These are phyloP conservation scores for Stereum hirsutum DNA, from an alignment of 1,284 basidiomycete genomes.

Conservation along the genomic window DNA sequence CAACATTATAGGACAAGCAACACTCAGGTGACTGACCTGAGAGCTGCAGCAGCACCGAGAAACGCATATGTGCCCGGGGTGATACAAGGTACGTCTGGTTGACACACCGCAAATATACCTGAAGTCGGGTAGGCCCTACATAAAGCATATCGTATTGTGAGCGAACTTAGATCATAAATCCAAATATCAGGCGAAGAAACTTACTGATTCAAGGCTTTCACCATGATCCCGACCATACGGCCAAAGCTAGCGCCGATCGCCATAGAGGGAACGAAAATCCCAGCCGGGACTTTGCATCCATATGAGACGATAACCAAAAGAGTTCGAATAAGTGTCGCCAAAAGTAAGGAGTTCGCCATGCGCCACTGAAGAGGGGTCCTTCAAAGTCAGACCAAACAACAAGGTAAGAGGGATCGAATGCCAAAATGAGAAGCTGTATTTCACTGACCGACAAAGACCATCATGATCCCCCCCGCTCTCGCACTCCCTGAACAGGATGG, in stretches of 20 bases:
- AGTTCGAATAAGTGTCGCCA: conserved; percentile 86
- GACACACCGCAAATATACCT: conserved; percentile 85
- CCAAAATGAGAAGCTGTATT: conserved; percentile 18
- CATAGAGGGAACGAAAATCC: conserved; percentile 98
- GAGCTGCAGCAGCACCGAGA: conserved; percentile 88
- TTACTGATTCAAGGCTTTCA: conserved; percentile 86
- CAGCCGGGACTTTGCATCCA: conserved; percentile 94
- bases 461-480: conserved; percentile 90
- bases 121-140: conserved; percentile 71
- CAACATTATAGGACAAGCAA: not conserved
- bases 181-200: conserved; percentile 13
- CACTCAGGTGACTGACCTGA: conserved; percentile 50
- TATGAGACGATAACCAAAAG: conserved; percentile 89
- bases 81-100: conserved; percentile 91
- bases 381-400: conserved; percentile 1
- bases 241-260: conserved; percentile 95
- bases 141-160: not conserved
- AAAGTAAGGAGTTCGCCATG: conserved; percentile 86
- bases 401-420: not conserved
- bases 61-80: conserved; percentile 98
- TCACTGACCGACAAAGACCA: conserved; percentile 92
- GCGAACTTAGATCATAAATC: not conserved
- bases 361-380: conserved; percentile 90
- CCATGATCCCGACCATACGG: conserved; percentile 90
- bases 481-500: conserved; percentile 95